These are phyloP conservation scores for Fusarium coffeatum DNA, from an alignment of 2,329 filamentous ascomycete species.

Conservation along the genomic window DNA sequence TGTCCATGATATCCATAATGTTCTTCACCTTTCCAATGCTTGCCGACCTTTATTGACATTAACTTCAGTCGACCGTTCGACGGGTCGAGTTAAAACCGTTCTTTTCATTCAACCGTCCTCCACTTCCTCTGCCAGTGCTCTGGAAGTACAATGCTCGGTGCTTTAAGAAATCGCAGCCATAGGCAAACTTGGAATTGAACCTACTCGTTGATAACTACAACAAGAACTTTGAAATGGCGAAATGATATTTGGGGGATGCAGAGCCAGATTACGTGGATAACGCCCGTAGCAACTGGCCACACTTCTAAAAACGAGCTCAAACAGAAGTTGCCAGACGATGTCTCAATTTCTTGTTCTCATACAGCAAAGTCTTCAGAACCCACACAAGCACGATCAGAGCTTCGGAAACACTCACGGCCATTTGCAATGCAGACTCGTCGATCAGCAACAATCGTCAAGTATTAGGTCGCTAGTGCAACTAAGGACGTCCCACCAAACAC, in stretches of 20 bases:
- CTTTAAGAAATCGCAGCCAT: neutral
- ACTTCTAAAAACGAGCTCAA: neutral
- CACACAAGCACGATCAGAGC: neutral
- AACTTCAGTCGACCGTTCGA: neutral
- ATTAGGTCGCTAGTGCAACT: neutral
- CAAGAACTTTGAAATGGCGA: neutral
- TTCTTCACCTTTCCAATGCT: neutral
- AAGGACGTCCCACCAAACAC: neutral
- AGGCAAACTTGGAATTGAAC: neutral
- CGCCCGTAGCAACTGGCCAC: neutral
- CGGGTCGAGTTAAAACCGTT: neutral
- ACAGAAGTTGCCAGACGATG: neutral
- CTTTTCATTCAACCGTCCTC: neutral
- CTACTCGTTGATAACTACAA: neutral
- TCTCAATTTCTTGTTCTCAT: neutral
- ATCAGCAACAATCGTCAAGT: neutral
- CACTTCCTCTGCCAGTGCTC: neutral
- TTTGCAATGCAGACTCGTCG: neutral
- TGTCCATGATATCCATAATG: neutral
- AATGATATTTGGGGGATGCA: too few relatives aligned
- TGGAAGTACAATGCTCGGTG: neutral
- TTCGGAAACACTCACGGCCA: neutral
- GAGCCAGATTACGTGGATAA: neutral
- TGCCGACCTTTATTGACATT: neutral
- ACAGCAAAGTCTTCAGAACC: neutral